phyloP scores from a whole-genome alignment of 2,329 filamentous ascomycete genomes.

The Aureobasidium sp. region DNA sequence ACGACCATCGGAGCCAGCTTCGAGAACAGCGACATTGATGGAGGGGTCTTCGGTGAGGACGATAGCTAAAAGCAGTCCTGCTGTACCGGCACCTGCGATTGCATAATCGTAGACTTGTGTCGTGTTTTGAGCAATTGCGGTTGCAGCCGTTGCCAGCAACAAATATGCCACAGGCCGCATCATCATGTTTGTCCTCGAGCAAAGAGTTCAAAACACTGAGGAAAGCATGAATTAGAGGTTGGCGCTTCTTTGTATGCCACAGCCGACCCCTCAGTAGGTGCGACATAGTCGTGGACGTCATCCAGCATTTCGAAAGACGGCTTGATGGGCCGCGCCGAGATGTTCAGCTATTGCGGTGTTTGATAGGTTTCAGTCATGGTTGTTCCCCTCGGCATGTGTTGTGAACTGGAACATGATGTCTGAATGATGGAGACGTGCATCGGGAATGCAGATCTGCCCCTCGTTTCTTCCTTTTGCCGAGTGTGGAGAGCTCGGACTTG shows the following conservation, averaged over 20 bases:
- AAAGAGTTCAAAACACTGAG: too few relatives aligned
- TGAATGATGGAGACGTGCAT: not conserved
- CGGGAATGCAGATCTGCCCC: constrained; percentile 1
- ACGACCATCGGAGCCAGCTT: constrained; percentile 20
- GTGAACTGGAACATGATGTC: not conserved
- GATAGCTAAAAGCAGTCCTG: constrained; percentile 20
- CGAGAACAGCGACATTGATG: constrained; percentile 22
- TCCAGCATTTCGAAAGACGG: not conserved
- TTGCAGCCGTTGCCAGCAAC: not conserved
- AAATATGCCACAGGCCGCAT: not conserved
- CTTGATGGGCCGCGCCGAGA: not conserved
- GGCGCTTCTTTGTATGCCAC: not conserved
- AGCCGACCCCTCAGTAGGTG: not conserved
- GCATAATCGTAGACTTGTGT: constrained; percentile 22
- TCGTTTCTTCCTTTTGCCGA: not conserved
- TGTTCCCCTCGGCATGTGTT: not conserved
- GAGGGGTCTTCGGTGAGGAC: constrained; percentile 19
- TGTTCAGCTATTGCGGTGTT: not conserved
- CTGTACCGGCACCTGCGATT: constrained; percentile 22
- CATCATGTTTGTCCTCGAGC: not conserved
- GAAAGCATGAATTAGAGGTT: not conserved
- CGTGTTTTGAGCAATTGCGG: not conserved
- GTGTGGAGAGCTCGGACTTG: not conserved
- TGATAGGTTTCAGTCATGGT: not conserved
- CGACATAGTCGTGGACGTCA: not conserved